These are phyloP conservation scores for Globisporangium orthogonon DNA, from an alignment of 352 stramenopile species.

Conservation along the genomic window DNA sequence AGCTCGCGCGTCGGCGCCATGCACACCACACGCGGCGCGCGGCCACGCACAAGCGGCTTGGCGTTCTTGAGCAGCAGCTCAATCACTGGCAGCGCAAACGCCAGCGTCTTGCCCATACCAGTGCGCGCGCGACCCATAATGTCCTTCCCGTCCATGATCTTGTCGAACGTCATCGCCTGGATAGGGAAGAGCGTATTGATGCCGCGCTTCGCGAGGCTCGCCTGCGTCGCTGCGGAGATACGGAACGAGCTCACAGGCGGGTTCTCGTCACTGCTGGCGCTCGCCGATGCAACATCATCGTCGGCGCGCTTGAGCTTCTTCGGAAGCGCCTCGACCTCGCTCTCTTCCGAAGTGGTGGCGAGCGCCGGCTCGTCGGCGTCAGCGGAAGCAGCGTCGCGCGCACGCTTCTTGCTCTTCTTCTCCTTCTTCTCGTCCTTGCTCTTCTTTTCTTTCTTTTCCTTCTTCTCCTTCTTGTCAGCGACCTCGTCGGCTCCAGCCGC, in stretches of 20 bases:
- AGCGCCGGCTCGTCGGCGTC: conserved; percentile 21
- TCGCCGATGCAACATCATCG: neutral
- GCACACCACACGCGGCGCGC: conserved; percentile 90
- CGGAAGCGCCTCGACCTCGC: conserved; percentile 32
- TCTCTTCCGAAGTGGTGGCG: conserved; percentile 44
- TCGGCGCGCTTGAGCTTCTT: conserved; percentile 27
- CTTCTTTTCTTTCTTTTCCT: conserved; percentile 55
- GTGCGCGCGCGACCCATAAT: conserved; percentile 96
- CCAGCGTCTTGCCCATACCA: conserved; percentile 98
- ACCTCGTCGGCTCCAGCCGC: conserved; percentile 19
- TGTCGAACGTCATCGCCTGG: conserved; percentile 93
- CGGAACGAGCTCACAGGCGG: conserved; percentile 66
- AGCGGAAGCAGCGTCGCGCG: conserved; percentile 25
- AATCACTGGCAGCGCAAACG: conserved; percentile 95
- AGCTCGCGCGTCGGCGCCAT: conserved; percentile 97
- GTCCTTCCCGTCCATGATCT: conserved; percentile 94
- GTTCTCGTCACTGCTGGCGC: conserved; percentile 37
- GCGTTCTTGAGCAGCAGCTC: conserved; percentile 87
- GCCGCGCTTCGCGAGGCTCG: conserved; percentile 61
- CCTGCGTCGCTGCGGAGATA: conserved; percentile 56
- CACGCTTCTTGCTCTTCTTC: conserved; percentile 80
- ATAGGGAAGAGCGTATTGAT: conserved; percentile 90
- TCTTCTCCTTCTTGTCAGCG: conserved; percentile 17
- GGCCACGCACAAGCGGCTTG: conserved; percentile 58
- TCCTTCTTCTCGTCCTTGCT: conserved; percentile 72